Base-by-base conservation (phyloP, 148 eudicot genomes). In the Vaccinium vitisidaea region DNA sequence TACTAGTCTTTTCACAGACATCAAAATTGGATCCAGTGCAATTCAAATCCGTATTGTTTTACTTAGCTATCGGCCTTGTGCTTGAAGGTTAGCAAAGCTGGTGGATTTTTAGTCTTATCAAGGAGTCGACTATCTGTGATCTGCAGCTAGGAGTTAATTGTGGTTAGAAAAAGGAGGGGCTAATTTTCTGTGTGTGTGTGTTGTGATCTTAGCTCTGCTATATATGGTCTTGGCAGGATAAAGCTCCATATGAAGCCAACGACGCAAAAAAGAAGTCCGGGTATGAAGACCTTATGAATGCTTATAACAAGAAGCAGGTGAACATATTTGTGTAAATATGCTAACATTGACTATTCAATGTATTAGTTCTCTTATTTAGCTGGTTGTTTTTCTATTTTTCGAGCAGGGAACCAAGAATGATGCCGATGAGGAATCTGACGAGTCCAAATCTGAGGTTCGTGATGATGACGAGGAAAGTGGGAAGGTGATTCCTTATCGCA, bases 41-140 rank as follows among this genome's bases (percentile, higher is more conserved):
- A 32, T 1, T 32, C 36, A 32, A 32, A 32, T 32, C 36, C 2
- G 36, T 32, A 32, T 32, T 32, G 36, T 32, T 32, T 32, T 2
- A 32, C 36, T 32, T 32, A 32, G 36, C 36, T 2, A 32, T 32
- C 2, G 36, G 36, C 36, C 36, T 32, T 82, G 78, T 46, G 46
- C 79, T 58, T 84, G 63, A 54, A 93, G 95, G 94, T 93, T 63
- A 94, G 95, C 52, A 93, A 93, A 88, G 95, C 94, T 87, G 94
- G 94, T 48, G 95, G 95, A 67, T 12, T 67, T 67, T 25, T 67
- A 10, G 12, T 67, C 30, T 67, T 67, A 11, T 25, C 32, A 11
- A 69, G 25, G 74, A 27, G 74, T 27, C 36, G 27, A 39, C 39
- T 30, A 13, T 11, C 36, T 65, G 13, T 65, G 32, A 65, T 65